These are phyloP conservation scores for Russula earlei DNA, from an alignment of 768 basidiomycete species.

Conservation along the genomic window DNA sequence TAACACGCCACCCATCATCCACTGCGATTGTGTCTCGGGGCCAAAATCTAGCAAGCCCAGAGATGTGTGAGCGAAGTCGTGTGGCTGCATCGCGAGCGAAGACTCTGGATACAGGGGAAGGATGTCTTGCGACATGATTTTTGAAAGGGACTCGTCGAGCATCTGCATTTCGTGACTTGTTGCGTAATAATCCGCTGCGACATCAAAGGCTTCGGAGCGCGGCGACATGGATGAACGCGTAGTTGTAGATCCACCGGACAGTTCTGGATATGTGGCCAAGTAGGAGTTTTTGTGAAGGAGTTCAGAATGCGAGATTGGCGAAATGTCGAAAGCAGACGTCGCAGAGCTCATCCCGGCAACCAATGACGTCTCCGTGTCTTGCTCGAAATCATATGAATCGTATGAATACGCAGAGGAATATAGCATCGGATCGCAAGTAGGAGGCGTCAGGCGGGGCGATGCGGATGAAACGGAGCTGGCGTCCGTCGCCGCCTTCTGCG, in stretches of 20 bases:
- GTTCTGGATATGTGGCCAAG: slow-evolving; percentile 9
- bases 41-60: slow-evolving; percentile 11
- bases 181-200: slow-evolving; percentile 14
- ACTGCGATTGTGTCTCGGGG: slow-evolving; percentile 11
- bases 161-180: slow-evolving; percentile 10
- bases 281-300: slow-evolving; percentile 7
- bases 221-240: slow-evolving; percentile 19
- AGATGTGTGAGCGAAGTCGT: slow-evolving; percentile 5
- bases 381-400: slow-evolving; percentile 4
- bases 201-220: slow-evolving; percentile 19
- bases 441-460: slow-evolving; percentile 8
- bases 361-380: slow-evolving; percentile 9
- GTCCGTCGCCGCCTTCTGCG: not conserved
- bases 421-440: not conserved
- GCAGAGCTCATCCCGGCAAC: not conserved
- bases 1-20: slow-evolving; percentile 7
- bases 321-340: slow-evolving; percentile 14
- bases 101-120: slow-evolving; percentile 11
- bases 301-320: slow-evolving; percentile 11
- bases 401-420: slow-evolving; percentile 8
- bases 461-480: slow-evolving; percentile 13
- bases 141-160: slow-evolving; percentile 18
- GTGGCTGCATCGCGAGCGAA: slow-evolving; percentile 6
- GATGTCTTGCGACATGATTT: slow-evolving; percentile 15
- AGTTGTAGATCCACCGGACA: slow-evolving; percentile 11